Evolutionary conservation across 2,329 filamentous ascomycete genomes (phyloP), one percentile per base, ranked within the genome.

Genomic region (Colletotrichum paranaense): DNA sequence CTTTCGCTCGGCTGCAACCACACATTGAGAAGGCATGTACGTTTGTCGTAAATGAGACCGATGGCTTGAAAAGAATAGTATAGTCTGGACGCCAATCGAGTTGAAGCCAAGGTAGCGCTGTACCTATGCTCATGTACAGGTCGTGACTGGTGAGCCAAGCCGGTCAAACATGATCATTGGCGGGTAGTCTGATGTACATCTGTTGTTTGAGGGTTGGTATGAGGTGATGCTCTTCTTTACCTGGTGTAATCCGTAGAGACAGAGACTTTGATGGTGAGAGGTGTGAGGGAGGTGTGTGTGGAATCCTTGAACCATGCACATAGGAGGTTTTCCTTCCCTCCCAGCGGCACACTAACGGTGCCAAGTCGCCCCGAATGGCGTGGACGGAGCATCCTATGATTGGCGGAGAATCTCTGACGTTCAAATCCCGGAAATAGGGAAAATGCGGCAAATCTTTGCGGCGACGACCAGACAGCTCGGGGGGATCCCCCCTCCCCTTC

Each of bases 391-490:
- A 14, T 11, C 22, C 14, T 69, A 32, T 56, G 52, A 75, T 75
- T 75, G 73, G 73, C 73, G 73, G 73, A 74, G 67, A 74, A 75
- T 74, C 65, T 69, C 38, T 32, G 49, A 16, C 58, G 16, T 35
- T 35, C 38, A 32, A 75, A 75, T 74, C 62, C 73, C 71, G 65
- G 73, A 71, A 75, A 74, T 74, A 64, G 73, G 71, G 66, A 74
- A 63, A 71, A 75, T 53, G 67, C 72, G 69, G 68, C 63, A 63
- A 68, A 74, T 74, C 72, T 62, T 74, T 68, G 62, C 53, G 68
- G 72, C 62, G 57, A 67, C 67, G 52, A 67, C 67, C 56, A 52
- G 49, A 52, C 6, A 30, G 58, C 46, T 26, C n/a, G 59, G 28
- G n/a, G 42, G 32, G 42, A 4, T 53, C 35, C 19, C 49, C 49